phyloP scores from a whole-genome alignment of 305 asterid genomes.

The Solanum hybrid region DNA sequence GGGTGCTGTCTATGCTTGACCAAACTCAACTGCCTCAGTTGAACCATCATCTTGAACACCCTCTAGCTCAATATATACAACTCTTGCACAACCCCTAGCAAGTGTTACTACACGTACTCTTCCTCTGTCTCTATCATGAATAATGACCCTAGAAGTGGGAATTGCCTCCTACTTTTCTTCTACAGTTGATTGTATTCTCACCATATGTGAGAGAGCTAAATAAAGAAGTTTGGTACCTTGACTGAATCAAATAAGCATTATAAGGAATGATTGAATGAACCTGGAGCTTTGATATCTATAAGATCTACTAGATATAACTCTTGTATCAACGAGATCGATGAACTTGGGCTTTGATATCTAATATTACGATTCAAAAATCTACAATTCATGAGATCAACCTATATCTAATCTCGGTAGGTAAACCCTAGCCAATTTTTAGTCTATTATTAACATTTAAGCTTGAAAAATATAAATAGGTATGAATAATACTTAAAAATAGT shows the following conservation, averaged over 20 bases:
- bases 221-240: neutral
- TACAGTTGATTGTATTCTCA: neutral
- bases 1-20: neutral
- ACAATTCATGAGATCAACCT: neutral
- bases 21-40: neutral
- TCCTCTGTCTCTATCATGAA: neutral
- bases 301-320: neutral
- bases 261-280: neutral
- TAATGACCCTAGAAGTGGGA: neutral
- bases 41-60: neutral
- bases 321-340: neutral
- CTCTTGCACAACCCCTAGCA: neutral
- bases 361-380: neutral
- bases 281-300: neutral
- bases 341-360: neutral
- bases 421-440: neutral
- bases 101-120: neutral
- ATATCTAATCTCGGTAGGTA: neutral
- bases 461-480: neutral
- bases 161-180: neutral
- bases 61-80: neutral
- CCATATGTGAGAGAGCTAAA: neutral
- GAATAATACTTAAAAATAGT: neutral
- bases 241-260: neutral
- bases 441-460: neutral